Conservation (phyloP, 306 rosid species). For the Dalbergia cochinchinensis region DNA sequence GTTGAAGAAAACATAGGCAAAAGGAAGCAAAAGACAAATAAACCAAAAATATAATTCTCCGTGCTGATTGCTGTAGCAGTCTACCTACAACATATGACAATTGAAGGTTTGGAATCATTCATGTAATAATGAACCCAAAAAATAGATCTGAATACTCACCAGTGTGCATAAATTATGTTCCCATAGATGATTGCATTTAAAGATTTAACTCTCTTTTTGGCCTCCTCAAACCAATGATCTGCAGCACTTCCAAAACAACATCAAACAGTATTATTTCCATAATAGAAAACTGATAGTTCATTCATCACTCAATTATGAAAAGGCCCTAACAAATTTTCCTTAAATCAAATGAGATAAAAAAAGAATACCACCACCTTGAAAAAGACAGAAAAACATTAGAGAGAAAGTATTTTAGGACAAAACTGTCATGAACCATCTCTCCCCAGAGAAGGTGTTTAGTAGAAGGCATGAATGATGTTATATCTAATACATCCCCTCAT, state of each 20-base stretch:
- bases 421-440: too few species aligned
- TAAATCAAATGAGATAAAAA: slow-evolving; percentile 19
- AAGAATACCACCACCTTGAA: background rate
- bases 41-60: slow-evolving; percentile 18
- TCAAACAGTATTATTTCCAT: slow-evolving; percentile 55
- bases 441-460: too few species aligned
- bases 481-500: too few species aligned
- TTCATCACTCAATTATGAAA: slow-evolving; percentile 19
- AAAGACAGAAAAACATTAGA: background rate
- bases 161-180: slow-evolving; percentile 87
- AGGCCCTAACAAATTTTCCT: slow-evolving; percentile 35
- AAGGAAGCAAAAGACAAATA: slow-evolving; percentile 16
- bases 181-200: slow-evolving; percentile 91
- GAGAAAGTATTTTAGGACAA: slow-evolving; percentile 6
- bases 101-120: slow-evolving; percentile 9
- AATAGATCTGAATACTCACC: slow-evolving; percentile 62
- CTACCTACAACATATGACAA: slow-evolving; percentile 17
- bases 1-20: background rate
- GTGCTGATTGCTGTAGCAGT: slow-evolving; percentile 20
- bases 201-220: slow-evolving; percentile 72
- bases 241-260: slow-evolving; percentile 91
- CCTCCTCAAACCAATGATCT: slow-evolving; percentile 95
- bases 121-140: slow-evolving; percentile 33
- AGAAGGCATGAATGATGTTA: too few species aligned
- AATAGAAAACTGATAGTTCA: slow-evolving; percentile 29